Evolutionary conservation across 306 rosid species (phyloP), one percentile per base, ranked within the genome.

Genomic region (Vigna hirtella): DNA sequence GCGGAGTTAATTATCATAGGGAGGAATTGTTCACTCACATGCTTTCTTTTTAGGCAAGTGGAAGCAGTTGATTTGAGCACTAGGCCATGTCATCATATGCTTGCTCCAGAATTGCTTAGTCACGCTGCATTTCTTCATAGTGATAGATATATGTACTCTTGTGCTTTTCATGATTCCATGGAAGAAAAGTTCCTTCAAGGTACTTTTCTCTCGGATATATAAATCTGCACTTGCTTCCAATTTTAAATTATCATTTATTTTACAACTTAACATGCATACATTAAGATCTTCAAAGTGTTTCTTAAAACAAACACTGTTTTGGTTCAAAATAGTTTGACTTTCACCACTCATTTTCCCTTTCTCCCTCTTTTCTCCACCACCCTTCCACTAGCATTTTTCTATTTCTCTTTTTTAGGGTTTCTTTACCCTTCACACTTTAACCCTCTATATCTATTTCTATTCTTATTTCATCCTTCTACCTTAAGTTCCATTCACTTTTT

Each of bases 1-100:
- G 65, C 22, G 77, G 79, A 42, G 51, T 78, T 52, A 47, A 58
- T 78, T 52, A 47, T 78, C 20, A 73, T 55, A 51, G 70, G 40
- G 42, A 74, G 69, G 80, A 78, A 83, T 78, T 45, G 64, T 68
- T 58, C 43, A 62, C 30, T 45, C 42, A 22, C 48, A 13, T 77
- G 75, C 66, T 55, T 62, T 2, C 66, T 55, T 63, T 73, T 70
- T 49, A 6, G 81, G 78, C 66, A 77, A 81, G 85, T 88, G 87
- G 91, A 85, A 78, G 77, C 69, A 76, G 66, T 50, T 81, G 82
- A 83, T 78, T 26, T 49, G 81, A 79, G 71, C 89, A 76, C 61
- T 59, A 55, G 73, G 74, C 81, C 84, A 49, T 74, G 86, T 78
- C 91, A 82, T 66, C 76, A 43, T 75, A 77, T 87, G 83, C 83